Percentiles rank a stretch among this genome's conserved stretches.
Evolutionary conservation across 352 stramenopile genomes (phyloP).

Genomic region (Globisporangium ultimum): DNA sequence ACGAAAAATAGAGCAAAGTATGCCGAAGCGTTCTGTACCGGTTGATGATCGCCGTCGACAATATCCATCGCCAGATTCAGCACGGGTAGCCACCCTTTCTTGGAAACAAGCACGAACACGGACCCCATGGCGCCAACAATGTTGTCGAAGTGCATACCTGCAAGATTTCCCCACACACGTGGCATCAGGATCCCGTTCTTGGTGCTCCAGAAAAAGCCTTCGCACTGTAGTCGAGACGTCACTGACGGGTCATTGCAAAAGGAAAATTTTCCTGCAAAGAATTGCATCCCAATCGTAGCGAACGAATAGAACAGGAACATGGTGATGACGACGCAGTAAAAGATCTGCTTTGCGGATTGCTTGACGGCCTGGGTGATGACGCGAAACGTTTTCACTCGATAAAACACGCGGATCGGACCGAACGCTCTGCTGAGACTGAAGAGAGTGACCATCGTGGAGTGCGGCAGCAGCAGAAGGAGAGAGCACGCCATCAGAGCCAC

Average conservation of each 20-base stretch:
- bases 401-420: slow-evolving; percentile 81
- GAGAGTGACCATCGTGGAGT: slow-evolving; percentile 69
- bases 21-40: slow-evolving; percentile 64
- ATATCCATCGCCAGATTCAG: slow-evolving; percentile 85
- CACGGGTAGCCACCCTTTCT: slow-evolving; percentile 83
- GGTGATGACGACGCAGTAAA: slow-evolving; percentile 77
- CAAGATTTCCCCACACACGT: slow-evolving; percentile 76
- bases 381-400: slow-evolving; percentile 80
- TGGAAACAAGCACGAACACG: slow-evolving; percentile 77
- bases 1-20: slow-evolving; percentile 85
- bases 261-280: slow-evolving; percentile 76
- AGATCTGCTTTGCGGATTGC: slow-evolving; percentile 70
- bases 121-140: slow-evolving; percentile 75
- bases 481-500: slow-evolving; percentile 75
- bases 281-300: slow-evolving; percentile 83
- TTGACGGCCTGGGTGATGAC: slow-evolving; percentile 82
- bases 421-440: slow-evolving; percentile 78
- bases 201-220: slow-evolving; percentile 63
- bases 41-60: slow-evolving; percentile 63
- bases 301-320: slow-evolving; percentile 85
- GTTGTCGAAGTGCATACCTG: slow-evolving; percentile 80
- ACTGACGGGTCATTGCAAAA: slow-evolving; percentile 76
- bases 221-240: slow-evolving; percentile 37
- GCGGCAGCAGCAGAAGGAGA: slow-evolving; percentile 61
- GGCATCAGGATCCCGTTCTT: slow-evolving; percentile 55